Evolutionary conservation across 495 filamentous ascomycete species (phyloP).

Genomic region (Hypoxylon lienhwacheense): DNA sequence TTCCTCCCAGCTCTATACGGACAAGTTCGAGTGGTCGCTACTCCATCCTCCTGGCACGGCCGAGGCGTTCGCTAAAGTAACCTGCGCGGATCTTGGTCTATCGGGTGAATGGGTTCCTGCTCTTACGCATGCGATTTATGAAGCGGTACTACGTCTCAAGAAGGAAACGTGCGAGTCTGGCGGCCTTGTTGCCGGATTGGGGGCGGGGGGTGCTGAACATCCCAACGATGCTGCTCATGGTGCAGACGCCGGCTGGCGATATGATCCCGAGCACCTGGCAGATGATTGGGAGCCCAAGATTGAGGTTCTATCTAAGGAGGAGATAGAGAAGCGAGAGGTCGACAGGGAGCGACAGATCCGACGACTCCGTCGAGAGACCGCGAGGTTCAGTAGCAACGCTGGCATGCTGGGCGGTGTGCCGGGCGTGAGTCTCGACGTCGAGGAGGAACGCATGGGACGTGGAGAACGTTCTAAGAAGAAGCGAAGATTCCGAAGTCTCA

Average conservation of each 20-base stretch:
- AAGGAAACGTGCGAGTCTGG: conserved; percentile 94
- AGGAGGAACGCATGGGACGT: conserved; percentile 70
- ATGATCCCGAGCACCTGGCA: conserved; percentile 84
- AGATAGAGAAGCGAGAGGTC: conserved; percentile 96
- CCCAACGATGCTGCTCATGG: conserved; percentile 83
- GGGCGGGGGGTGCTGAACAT: conserved; percentile 72
- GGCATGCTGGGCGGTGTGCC: conserved; percentile 68
- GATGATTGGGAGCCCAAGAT: conserved; percentile 95
- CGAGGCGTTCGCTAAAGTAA: conserved; percentile 87
- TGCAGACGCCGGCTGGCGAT: conserved; percentile 88
- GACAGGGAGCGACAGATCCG: conserved; percentile 91
- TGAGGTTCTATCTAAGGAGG: conserved; percentile 86
- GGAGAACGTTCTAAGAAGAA: conserved; percentile 94
- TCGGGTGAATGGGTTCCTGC: conserved; percentile 91
- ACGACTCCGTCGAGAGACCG: conserved; percentile 84
- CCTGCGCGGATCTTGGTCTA: conserved; percentile 87
- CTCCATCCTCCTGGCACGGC: conserved; percentile 88
- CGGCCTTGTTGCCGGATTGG: conserved; percentile 71
- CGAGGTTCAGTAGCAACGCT: conserved; percentile 81
- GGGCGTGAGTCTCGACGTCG: conserved; percentile 66
- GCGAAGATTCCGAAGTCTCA: conserved; percentile 85
- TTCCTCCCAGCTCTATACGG: conserved; percentile 87
- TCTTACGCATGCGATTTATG: conserved; percentile 95
- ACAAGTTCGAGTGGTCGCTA: conserved; percentile 98
- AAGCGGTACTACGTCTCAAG: conserved; percentile 88